Conservation (phyloP, 148 eudicot species). For the Vaccinium macrocarpon region DNA sequence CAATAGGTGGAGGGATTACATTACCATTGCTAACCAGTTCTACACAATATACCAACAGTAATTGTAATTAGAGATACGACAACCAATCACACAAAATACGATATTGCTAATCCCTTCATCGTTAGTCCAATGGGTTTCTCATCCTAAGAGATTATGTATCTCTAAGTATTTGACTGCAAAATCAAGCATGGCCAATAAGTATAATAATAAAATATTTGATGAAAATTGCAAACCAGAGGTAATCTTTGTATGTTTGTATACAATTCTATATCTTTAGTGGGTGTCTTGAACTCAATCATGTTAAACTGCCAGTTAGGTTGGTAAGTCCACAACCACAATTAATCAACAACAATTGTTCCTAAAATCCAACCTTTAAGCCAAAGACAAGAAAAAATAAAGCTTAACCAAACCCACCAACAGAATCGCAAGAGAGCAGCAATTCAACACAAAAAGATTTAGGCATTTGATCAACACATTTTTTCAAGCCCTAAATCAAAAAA, state of each 20-base stretch:
- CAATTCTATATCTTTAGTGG: background rate
- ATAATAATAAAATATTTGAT: background rate
- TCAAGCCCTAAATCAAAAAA: background rate
- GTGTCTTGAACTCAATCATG: background rate
- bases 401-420: constrained; percentile 12
- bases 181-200: background rate
- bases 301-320: background rate
- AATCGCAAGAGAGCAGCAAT: constrained; percentile 4
- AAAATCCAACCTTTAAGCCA: constrained; percentile 19
- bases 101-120: background rate
- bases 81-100: background rate
- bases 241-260: background rate
- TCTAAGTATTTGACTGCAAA: background rate
- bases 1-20: background rate
- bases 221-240: background rate
- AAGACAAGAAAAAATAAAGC: constrained; percentile 9
- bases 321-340: constrained; percentile 6
- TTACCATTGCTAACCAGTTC: background rate
- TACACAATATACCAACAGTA: background rate
- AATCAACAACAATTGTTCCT: constrained; percentile 6
- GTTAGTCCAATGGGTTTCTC: background rate
- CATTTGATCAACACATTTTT: background rate
- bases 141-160: background rate
- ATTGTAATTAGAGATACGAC: background rate
- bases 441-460: background rate